These are phyloP conservation scores for Rubroshorea leprosula DNA, from an alignment of 345 rosid genomes.

Conservation along the genomic window DNA sequence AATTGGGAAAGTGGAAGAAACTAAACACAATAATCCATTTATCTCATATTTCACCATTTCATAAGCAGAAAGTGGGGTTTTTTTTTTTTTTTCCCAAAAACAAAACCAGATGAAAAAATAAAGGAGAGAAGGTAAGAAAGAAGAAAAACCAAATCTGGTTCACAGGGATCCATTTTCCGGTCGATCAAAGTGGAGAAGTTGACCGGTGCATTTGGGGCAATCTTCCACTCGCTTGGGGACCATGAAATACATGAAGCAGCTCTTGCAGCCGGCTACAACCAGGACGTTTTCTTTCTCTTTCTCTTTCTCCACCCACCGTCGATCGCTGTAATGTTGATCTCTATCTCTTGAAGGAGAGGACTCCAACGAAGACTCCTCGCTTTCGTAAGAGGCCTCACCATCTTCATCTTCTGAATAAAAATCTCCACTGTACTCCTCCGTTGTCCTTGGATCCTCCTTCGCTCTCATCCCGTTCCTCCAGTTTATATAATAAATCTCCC, in stretches of 20 bases:
- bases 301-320: constrained; percentile 20
- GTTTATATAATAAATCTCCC: constrained; percentile 78
- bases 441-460: constrained; percentile 55
- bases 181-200: constrained; percentile 76
- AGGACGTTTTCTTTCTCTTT: constrained; percentile 33
- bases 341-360: constrained; percentile 36
- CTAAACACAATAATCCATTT: background rate
- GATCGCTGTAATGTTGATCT: background rate
- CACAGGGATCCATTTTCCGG: constrained; percentile 40
- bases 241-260: constrained; percentile 91
- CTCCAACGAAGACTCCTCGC: constrained; percentile 66
- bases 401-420: constrained; percentile 43
- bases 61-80: background rate
- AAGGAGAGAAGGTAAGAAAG: constrained; percentile 2
- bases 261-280: constrained; percentile 94
- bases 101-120: background rate
- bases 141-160: constrained; percentile 11
- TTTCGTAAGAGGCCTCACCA: constrained; percentile 42
- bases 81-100: background rate
- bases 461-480: constrained; percentile 73
- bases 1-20: background rate
- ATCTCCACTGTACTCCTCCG: constrained; percentile 31
- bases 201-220: constrained; percentile 82
- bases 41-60: constrained; percentile 5
- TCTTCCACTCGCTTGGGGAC: constrained; percentile 67